Evolutionary conservation across 2,329 filamentous ascomycete species (phyloP).

Genomic region (Apiospora pterosperma): DNA sequence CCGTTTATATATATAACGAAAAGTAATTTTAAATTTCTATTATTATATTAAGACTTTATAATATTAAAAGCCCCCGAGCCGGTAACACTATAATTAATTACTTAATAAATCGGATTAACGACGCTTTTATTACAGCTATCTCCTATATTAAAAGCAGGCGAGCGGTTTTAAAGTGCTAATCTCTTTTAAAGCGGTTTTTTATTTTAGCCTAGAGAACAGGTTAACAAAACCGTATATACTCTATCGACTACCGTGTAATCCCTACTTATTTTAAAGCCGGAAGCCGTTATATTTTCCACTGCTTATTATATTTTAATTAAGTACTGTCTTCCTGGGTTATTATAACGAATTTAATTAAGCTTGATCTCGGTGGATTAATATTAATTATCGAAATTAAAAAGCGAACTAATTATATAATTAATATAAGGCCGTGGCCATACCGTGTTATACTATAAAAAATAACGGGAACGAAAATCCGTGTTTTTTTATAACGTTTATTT

Average conservation of each 20-base stretch:
- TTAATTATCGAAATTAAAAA: background rate
- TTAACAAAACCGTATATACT: background rate
- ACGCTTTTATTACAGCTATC: background rate
- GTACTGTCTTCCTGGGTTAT: background rate
- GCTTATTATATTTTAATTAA: background rate
- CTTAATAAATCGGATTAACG: background rate
- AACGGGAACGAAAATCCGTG: background rate
- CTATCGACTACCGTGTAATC: background rate
- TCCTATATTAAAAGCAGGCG: background rate
- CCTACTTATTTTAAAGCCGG: background rate
- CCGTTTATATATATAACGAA: background rate
- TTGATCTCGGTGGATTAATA: background rate
- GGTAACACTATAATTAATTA: background rate
- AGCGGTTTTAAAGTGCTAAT: background rate
- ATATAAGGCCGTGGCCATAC: background rate
- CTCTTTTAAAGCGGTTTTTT: background rate
- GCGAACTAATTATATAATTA: background rate
- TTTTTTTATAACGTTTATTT: background rate
- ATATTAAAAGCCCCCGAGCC: background rate
- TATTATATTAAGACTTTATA: background rate
- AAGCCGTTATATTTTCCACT: background rate
- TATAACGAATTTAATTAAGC: background rate
- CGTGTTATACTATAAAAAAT: background rate
- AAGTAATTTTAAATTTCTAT: background rate
- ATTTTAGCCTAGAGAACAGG: background rate